Base-by-base conservation (phyloP, 176 grass and related monocot genomes). In the Eragrostis curvula region DNA sequence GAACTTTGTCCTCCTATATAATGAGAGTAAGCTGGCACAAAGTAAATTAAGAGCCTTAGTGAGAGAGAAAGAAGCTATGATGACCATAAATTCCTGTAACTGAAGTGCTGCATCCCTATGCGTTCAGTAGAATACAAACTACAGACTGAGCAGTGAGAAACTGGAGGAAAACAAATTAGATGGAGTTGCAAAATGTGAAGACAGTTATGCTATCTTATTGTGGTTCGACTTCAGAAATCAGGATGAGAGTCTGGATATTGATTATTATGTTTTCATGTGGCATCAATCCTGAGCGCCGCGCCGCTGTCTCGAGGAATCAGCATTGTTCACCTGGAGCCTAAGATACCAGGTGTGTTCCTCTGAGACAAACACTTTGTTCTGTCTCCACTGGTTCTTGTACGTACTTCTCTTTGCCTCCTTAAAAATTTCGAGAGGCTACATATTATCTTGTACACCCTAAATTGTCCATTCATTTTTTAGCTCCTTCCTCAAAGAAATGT, bases 121-220 rank as follows among this genome's bases (percentile, higher is more conserved):
- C 29, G 12, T 17, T 21, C 29, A 20, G 9, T 53, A 12, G 27
- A 12, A 0, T 0, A 36, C 3, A 74, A 9, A 53, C 45, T 18
- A 12, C 0, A 7, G 17, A 21, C 3, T 18, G 21, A 9, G 8
- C 17, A 56, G 29, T 74, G 29, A 74, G 50, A 13, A 55, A 74
- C 5, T 74, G 71, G 28, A 74, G 71, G 50, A 56, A 74, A 74
- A 74, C 71, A 74, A 56, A 73, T 14, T 0, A 56, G 20, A n/a
- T 10, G 27, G 36, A 17, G 9, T 74, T 12, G 18, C 20, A 3
- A 13, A 12, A 23, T 40, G 9, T n/a, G 18, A 56, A 20, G 18
- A 21, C 6, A 12, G 11, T 53, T 21, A 39, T 3, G 9, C 28
- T 52, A 9, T 12, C 66, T 43, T 3, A 18, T 39, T 36, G 28